phyloP scores from a whole-genome alignment of 2,329 filamentous ascomycete genomes.

The Microsporum audouinii region DNA sequence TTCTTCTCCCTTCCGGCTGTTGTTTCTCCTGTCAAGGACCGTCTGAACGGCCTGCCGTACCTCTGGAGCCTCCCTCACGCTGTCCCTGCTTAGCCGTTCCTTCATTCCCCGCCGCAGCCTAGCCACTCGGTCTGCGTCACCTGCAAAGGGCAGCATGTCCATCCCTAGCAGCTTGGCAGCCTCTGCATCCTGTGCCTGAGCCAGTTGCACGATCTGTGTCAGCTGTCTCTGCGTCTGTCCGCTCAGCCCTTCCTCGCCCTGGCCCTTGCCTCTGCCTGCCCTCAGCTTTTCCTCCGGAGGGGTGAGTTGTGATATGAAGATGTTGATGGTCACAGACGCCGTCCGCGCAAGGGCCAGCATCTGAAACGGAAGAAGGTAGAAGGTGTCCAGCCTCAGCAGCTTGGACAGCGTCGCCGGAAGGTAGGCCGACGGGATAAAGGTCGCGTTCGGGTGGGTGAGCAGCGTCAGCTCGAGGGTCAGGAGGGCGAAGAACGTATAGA shows the following conservation, averaged over 20 bases:
- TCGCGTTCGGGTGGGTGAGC: constrained; percentile 41
- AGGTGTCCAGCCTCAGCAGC: constrained; percentile 35
- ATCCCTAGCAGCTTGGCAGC: constrained; percentile 58
- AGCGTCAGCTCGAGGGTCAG: constrained; percentile 47
- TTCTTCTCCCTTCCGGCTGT: neutral
- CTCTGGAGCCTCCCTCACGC: constrained; percentile 64
- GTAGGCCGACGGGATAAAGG: constrained; percentile 27
- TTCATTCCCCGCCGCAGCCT: constrained; percentile 61
- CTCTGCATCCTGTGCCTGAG: constrained; percentile 55
- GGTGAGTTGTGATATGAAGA: constrained; percentile 70
- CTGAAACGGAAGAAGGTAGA: constrained; percentile 65
- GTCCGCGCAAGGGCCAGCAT: constrained; percentile 63
- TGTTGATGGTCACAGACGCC: constrained; percentile 64
- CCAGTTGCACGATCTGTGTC: constrained; percentile 52
- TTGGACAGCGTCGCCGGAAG: constrained; percentile 23
- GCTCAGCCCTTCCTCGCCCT: constrained; percentile 25
- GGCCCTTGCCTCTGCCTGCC: constrained; percentile 11
- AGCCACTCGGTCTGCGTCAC: constrained; percentile 53
- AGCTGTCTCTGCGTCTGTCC: constrained; percentile 51
- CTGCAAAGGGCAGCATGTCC: constrained; percentile 69
- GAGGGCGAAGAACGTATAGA: constrained; percentile 43
- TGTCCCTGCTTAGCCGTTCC: constrained; percentile 82
- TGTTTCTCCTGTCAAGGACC: constrained; percentile 25
- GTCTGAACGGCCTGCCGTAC: constrained; percentile 67
- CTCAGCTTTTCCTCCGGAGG: constrained; percentile 47